Conservation (phyloP, 495 filamentous ascomycete species). For the Immersiella caudata region DNA sequence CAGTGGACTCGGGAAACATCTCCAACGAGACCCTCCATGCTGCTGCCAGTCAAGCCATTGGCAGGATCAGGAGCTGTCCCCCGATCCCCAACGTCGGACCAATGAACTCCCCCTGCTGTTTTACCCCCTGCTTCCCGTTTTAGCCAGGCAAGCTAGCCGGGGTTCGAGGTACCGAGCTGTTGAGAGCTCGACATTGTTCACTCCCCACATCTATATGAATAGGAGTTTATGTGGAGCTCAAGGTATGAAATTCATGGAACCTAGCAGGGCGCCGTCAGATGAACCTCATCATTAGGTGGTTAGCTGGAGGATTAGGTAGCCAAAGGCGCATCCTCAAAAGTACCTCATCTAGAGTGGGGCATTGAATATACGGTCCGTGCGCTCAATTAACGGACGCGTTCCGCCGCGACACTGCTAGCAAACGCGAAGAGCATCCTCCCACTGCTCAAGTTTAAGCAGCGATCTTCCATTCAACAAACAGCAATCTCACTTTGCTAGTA, state of each 20-base stretch:
- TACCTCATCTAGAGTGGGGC: background rate
- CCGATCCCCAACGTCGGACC: background rate
- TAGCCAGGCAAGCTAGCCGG: background rate
- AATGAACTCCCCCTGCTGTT: background rate
- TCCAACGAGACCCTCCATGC: slow-evolving; percentile 9
- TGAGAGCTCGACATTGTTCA: background rate
- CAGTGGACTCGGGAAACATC: slow-evolving; percentile 15
- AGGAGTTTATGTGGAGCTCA: too few relatives aligned
- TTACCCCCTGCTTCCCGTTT: slow-evolving; percentile 1
- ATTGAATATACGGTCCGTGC: slow-evolving; percentile 17
- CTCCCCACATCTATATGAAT: background rate
- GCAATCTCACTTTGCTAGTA: background rate
- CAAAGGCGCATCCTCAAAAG: background rate
- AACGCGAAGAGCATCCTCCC: slow-evolving; percentile 8
- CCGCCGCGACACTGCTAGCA: slow-evolving; percentile 10
- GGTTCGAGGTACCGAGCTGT: background rate
- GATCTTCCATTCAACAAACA: background rate
- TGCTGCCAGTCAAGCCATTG: slow-evolving; percentile 16
- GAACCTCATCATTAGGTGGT: background rate
- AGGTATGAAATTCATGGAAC: background rate
- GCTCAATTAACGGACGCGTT: slow-evolving; percentile 29
- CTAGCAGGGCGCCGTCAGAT: background rate
- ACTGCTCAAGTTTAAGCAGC: background rate
- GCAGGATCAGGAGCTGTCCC: slow-evolving; percentile 11
- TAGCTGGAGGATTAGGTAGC: background rate